These are phyloP conservation scores for Ascochyta viciae-villosae DNA, from an alignment of 2,329 filamentous ascomycete species.

Conservation along the genomic window DNA sequence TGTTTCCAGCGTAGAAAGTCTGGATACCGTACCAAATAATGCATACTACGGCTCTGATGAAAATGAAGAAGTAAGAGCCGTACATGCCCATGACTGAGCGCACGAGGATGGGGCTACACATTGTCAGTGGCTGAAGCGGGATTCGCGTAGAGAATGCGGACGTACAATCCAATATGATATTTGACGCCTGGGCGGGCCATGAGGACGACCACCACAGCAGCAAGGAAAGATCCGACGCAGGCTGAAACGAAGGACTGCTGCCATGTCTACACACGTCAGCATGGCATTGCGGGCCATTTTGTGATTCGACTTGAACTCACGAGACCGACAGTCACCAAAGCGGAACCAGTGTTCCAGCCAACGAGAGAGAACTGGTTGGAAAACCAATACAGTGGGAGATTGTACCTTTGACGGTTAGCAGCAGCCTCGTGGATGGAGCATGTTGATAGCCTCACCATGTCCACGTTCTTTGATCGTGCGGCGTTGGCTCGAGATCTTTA, in stretches of 20 bases:
- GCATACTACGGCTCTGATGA: slow-evolving; percentile 47
- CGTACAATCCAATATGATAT: slow-evolving; percentile 33
- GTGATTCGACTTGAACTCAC: slow-evolving; percentile 3
- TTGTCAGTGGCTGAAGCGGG: slow-evolving; percentile 1
- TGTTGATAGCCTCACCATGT: slow-evolving; percentile 23
- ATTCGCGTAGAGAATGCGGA: too few species aligned
- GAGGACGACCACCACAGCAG: slow-evolving; percentile 28
- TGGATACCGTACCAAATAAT: slow-evolving; percentile 50
- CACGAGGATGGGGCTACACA: slow-evolving; percentile 20
- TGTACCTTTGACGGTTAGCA: slow-evolving; percentile 17
- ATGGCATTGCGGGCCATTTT: neutral
- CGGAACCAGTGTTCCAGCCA: slow-evolving; percentile 30
- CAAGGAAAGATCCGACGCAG: slow-evolving; percentile 31
- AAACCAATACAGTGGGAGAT: slow-evolving; percentile 33
- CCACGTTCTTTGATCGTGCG: slow-evolving; percentile 32
- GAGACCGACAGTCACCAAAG: slow-evolving; percentile 27
- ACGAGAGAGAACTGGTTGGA: slow-evolving; percentile 30
- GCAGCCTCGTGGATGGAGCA: neutral
- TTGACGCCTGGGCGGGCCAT: slow-evolving; percentile 35
- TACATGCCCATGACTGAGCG: slow-evolving; percentile 42
- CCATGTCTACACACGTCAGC: slow-evolving; percentile 28
- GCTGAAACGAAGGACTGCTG: slow-evolving; percentile 33
- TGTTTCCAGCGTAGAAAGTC: slow-evolving; percentile 34
- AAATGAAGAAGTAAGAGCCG: slow-evolving; percentile 51
- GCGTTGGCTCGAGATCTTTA: slow-evolving; percentile 35